Base-by-base conservation (phyloP, 1,284 basidiomycete species). In the Melampsora americana region DNA sequence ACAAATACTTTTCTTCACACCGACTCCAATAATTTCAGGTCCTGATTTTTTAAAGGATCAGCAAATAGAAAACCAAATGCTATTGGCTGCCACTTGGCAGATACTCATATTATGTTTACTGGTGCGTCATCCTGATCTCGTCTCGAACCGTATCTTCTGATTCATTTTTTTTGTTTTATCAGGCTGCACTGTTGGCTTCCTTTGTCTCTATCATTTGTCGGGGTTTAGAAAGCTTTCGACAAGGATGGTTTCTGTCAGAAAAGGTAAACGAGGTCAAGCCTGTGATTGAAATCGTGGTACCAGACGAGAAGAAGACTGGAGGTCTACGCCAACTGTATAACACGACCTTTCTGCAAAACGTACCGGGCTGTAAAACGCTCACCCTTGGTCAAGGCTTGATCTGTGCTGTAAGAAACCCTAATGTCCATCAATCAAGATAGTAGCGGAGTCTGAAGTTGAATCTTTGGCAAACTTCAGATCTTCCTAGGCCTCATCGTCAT, bases 161-260 rank as follows among this genome's bases (percentile, higher is more conserved):
- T 53, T 53, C 23, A 18, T 53, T 53, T 53, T 23, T 53, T 23
- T 53, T 16, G 16, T 53, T 53, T 53, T 53, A 20, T 48, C 50
- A 53, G 50, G 50, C 50, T 18, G 50, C 50, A 20, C 14, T 53
- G 5, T 23, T 53, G 50, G 50, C 18, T 23, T 20, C 23, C 26
- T 23, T 75, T 11, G 60, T 67, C 7, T n/a, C 60, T 35, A 68
- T 75, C 42, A 32, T 48, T 32, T 50, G 65, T 35, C 66, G 72
- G 56, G 72, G 72, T 60, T 2, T 30, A 46, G 35, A 30, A 28
- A 50, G 64, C 42, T 75, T 75, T 65, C 65, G 48, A n/a, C 46
- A 14, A 20, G 72, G 72, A 67, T 75, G 72, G 72, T 75, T 67
- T 68, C 32, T 75, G 28, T 67, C 66, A 12, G 62, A 64, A 9